phyloP scores from a whole-genome alignment of 2,329 filamentous ascomycete genomes.

The Alternaria brassicicola region DNA sequence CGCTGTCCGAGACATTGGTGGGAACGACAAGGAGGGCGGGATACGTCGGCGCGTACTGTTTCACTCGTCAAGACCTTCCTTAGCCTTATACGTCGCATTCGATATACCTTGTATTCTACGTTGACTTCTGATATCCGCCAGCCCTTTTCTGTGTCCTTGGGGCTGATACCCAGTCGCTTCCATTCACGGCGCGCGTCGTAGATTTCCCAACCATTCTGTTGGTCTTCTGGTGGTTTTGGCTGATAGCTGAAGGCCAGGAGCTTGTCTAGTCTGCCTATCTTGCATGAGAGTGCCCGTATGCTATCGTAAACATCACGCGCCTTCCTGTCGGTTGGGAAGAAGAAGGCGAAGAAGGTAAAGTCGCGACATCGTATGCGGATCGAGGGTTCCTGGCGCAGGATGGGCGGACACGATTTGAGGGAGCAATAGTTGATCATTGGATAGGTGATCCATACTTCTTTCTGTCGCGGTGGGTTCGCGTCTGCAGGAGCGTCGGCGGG shows the following conservation, averaged over 20 bases:
- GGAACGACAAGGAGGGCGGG: slow-evolving; percentile 85
- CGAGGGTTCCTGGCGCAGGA: slow-evolving; percentile 74
- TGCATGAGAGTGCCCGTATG: slow-evolving; percentile 81
- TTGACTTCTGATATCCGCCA: slow-evolving; percentile 95
- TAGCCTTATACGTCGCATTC: not conserved
- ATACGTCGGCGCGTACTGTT: slow-evolving; percentile 85
- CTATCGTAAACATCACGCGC: slow-evolving; percentile 88
- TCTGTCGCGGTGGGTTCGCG: slow-evolving; percentile 55
- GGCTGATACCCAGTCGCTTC: slow-evolving; percentile 82
- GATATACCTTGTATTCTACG: slow-evolving; percentile 71
- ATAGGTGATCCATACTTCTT: slow-evolving; percentile 92
- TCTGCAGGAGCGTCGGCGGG: slow-evolving; percentile 43
- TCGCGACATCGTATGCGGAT: slow-evolving; percentile 90
- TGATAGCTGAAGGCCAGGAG: slow-evolving; percentile 89
- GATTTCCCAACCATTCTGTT: slow-evolving; percentile 78
- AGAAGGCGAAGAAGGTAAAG: slow-evolving; percentile 92
- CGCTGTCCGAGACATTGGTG: slow-evolving; percentile 91
- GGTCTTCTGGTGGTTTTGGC: slow-evolving; percentile 73
- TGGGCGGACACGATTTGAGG: slow-evolving; percentile 73
- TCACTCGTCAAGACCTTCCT: slow-evolving; percentile 19
- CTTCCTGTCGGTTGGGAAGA: slow-evolving; percentile 74
- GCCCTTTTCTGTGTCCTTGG: slow-evolving; percentile 75
- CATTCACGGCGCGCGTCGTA: slow-evolving; percentile 90
- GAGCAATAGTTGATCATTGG: slow-evolving; percentile 85
- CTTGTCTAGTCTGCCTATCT: slow-evolving; percentile 80